Evolutionary conservation across 768 basidiomycete genomes (phyloP).

Genomic region (Leccinellum rugosiceps): DNA sequence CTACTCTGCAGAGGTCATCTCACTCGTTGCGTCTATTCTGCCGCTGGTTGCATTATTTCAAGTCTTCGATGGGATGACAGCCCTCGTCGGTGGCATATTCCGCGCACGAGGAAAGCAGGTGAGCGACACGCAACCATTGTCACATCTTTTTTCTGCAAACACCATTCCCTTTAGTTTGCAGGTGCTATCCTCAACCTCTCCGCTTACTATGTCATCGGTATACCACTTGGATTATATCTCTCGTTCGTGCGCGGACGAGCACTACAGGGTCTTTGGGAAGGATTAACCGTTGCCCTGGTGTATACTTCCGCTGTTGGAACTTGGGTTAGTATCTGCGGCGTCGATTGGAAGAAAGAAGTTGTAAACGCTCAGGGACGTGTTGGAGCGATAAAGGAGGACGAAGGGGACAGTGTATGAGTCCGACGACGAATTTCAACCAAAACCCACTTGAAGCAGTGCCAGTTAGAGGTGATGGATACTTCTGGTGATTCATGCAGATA

Average conservation of each 20-base stretch:
- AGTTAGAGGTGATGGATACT: neutral
- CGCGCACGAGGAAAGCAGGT: slow-evolving; percentile 80
- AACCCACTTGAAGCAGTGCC: too few relatives aligned
- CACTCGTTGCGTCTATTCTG: slow-evolving; percentile 57
- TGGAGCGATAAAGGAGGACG: slow-evolving; percentile 42
- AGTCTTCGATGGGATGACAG: slow-evolving; percentile 76
- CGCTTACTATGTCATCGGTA: slow-evolving; percentile 80
- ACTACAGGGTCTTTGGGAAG: slow-evolving; percentile 81
- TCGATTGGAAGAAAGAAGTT: slow-evolving; percentile 70
- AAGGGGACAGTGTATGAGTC: neutral
- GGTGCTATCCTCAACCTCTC: slow-evolving; percentile 64
- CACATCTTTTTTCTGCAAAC: neutral
- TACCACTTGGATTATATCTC: slow-evolving; percentile 80
- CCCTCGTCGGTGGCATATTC: slow-evolving; percentile 72
- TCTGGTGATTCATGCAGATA: neutral
- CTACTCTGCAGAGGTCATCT: slow-evolving; percentile 39
- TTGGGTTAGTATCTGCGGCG: slow-evolving; percentile 44
- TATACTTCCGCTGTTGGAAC: slow-evolving; percentile 58
- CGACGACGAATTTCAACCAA: too few relatives aligned
- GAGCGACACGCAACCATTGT: neutral
- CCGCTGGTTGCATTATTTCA: slow-evolving; percentile 80
- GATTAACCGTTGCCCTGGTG: slow-evolving; percentile 66
- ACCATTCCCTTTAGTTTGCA: slow-evolving; percentile 41
- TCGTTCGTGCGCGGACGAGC: slow-evolving; percentile 57
- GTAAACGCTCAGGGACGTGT: slow-evolving; percentile 14